Base-by-base conservation (phyloP, 805 yeast genomes). In the Candida anglica region DNA sequence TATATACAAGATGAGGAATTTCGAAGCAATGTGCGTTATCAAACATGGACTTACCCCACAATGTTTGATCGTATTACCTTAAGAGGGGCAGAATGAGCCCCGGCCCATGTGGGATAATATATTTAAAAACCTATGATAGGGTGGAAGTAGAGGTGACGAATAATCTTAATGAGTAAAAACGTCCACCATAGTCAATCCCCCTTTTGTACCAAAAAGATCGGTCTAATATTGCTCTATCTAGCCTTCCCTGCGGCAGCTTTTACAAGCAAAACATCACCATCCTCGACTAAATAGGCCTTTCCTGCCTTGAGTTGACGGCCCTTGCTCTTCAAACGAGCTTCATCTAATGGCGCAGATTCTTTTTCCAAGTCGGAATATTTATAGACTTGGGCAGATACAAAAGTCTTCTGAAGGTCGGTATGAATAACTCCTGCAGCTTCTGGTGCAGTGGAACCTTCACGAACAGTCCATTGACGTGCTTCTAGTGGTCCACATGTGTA, bases 361-460 rank as follows among this genome's bases (percentile, higher is more conserved):
- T 33, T 43, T 26, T 45, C 28, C 34, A 82, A 58, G 47, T 85
- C 93, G 4, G 73, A 67, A 53, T 72, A 82, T 48, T 82, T 82
- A 51, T 75, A 71, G 19, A 88, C 84, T 37, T 80, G 78, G 7
- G 93, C 94, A 51, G 77, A 75, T 30, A 88, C 77, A 54, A 88
- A 88, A 0, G 94, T 84, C 48, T 80, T 76, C 61, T 82, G 80
- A 36, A 87, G 62, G 55, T 87, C 96, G 6, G 86, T 82, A 55
- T 88, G 96, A 39, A 88, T 88, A 21, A 82, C 81, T 15, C 89
- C 94, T 1, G 96, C 96, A 2, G 95, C 96, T 42, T 85, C 85
- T 24, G 91, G 89, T 2, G 95, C 95, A 23, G 77, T 73, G 13
- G 83, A 73, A 19, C 87, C 86, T 33, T 69, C 68, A 52, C 89